Evolutionary conservation across 371 early-diverging fungal species (phyloP), one percentile per base, ranked within the genome.

Genomic region (Mortierella sp.): DNA sequence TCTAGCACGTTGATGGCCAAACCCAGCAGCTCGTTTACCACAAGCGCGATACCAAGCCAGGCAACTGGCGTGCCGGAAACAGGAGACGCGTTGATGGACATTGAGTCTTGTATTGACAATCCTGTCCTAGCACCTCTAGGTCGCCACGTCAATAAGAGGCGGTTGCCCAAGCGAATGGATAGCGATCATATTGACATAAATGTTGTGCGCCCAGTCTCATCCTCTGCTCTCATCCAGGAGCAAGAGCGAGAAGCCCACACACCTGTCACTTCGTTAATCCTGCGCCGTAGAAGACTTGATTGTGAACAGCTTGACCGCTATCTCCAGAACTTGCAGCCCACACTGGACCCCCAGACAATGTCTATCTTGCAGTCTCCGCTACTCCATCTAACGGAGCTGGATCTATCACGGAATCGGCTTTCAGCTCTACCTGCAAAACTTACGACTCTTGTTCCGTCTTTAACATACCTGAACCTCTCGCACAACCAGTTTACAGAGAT

Each of bases 31-130:
- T 32, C 1, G 21, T 24, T n/a, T 43, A 48, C 19, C 64, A 24
- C 7, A 23, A 21, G 12, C 46, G 26, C 12, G 12, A 44, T 52
- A 12, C 21, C 34, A 2, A n/a, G n/a, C 24, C 23, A 42, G 2
- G 17, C 46, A 6, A 15, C 57, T 17, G 30, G 39, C 28, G 15
- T 21, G 2, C 7, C 52, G 6, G 61, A 61, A 9, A 23, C 34
- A 31, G 19, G 21, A 9, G 70, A 69, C 17, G 65, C 56, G 4
- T 54, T 85, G 23, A 57, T 82, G 49, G 88, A 88, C 72, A 88
- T 88, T 67, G 88, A 88, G 42, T 75, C 86, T 8, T 88, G 88
- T 68, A 85, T 87, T 49, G 88, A 87, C 58, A 71, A 86, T 56
- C 88, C 88, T 1, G 55, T 72, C 30, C 73, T 87, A n/a, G 87